phyloP scores from a whole-genome alignment of 768 basidiomycete species.

The Pleurotus tuoliensis region DNA sequence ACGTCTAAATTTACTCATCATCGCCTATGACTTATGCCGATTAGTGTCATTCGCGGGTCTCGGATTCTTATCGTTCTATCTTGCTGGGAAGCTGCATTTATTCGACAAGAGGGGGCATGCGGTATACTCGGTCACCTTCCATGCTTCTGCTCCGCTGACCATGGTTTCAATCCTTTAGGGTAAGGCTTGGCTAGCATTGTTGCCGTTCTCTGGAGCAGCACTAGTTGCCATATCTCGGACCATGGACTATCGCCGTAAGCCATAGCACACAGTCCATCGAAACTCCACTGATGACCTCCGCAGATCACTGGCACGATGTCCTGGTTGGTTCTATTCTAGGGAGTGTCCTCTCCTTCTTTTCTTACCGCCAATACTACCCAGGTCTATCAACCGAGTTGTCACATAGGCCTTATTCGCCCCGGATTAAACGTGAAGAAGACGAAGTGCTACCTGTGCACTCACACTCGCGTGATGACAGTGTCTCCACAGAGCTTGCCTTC shows the following conservation, averaged over 20 bases:
- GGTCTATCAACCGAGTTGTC: slow-evolving; percentile 57
- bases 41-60: slow-evolving; percentile 91
- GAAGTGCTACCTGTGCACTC: slow-evolving; percentile 37
- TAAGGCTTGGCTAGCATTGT: slow-evolving; percentile 81
- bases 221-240: slow-evolving; percentile 83
- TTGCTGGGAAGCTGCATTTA: slow-evolving; percentile 89
- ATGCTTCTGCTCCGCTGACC: too few relatives aligned
- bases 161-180: slow-evolving; percentile 28
- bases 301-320: slow-evolving; percentile 94
- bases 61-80: slow-evolving; percentile 82
- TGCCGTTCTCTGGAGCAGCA: slow-evolving; percentile 74
- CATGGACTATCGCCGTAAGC: slow-evolving; percentile 87
- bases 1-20: slow-evolving; percentile 21
- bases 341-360: slow-evolving; percentile 62
- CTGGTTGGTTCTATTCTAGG: slow-evolving; percentile 77
- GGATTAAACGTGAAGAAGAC: slow-evolving; percentile 45
- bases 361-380: slow-evolving; percentile 84
- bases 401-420: slow-evolving; percentile 71
- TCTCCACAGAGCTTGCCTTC: slow-evolving; percentile 13
- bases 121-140: slow-evolving; percentile 28
- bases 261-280: background rate
- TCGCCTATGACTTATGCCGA: background rate
- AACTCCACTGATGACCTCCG: background rate
- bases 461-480: slow-evolving; percentile 11
- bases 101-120: slow-evolving; percentile 79